Conservation (phyloP, 768 basidiomycete genomes). For the Hysterangium stoloniferum region DNA sequence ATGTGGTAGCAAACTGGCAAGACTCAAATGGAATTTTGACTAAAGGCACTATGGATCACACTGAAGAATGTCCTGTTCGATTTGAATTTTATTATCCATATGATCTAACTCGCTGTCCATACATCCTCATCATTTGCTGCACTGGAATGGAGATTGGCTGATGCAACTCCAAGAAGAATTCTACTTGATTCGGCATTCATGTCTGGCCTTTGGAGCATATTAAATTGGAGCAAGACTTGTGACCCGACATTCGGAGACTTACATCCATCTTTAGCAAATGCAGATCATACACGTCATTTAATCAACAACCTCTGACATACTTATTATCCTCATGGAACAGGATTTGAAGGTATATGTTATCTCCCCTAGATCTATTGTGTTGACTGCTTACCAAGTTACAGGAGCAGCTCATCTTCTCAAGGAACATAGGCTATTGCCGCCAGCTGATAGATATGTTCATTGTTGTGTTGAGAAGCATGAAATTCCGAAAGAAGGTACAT, state of each 20-base stretch:
- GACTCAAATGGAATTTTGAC: constrained; percentile 12
- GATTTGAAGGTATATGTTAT: constrained; percentile 17
- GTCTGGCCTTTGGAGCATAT: constrained; percentile 12
- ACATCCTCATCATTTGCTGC: constrained; percentile 12
- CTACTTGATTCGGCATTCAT: constrained; percentile 21
- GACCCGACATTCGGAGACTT: too few species aligned
- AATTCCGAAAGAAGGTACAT: constrained; percentile 8
- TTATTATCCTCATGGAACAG: constrained; percentile 19
- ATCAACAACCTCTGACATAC: constrained; percentile 17
- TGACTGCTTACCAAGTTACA: neutral
- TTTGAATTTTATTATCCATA: constrained; percentile 11
- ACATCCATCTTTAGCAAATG: too few species aligned
- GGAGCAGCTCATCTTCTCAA: constrained; percentile 6
- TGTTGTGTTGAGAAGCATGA: constrained; percentile 15
- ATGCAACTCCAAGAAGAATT: constrained; percentile 21
- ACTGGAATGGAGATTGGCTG: constrained; percentile 22
- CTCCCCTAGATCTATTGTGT: neutral
- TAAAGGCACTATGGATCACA: constrained; percentile 6
- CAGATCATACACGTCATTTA: constrained; percentile 19
- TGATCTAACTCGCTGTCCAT: constrained; percentile 8
- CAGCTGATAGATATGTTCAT: constrained; percentile 17
- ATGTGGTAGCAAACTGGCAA: constrained; percentile 17
- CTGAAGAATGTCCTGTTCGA: neutral
- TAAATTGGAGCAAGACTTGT: too few species aligned
- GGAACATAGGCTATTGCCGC: constrained; percentile 6